These are phyloP conservation scores for Oxytropis ochrocephala DNA, from an alignment of 306 rosid genomes.

Conservation along the genomic window DNA sequence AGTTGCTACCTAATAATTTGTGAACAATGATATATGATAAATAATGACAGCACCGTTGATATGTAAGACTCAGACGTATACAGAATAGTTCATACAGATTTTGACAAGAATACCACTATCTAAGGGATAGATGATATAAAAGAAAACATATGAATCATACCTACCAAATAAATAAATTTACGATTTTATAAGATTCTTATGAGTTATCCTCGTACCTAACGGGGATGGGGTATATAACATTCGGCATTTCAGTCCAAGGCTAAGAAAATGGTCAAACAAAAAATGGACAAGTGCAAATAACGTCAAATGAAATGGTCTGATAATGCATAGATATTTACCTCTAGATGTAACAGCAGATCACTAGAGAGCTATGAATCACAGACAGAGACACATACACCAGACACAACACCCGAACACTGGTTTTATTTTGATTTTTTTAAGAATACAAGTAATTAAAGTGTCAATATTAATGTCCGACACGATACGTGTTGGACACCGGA, in stretches of 20 bases:
- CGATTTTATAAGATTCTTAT: background rate
- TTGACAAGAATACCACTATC: constrained; percentile 5
- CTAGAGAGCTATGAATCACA: no score
- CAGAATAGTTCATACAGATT: background rate
- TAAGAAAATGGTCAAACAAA: background rate
- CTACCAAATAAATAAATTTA: background rate
- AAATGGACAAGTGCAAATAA: background rate
- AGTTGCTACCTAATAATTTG: background rate
- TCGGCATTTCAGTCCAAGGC: background rate
- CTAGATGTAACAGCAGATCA: no score
- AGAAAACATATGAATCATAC: background rate
- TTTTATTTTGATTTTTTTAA: no score
- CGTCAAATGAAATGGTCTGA: background rate
- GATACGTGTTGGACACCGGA: no score
- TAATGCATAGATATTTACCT: background rate
- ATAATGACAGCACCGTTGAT: background rate
- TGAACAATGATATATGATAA: background rate
- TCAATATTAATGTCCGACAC: no score
- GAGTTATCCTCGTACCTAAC: background rate
- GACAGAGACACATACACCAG: no score
- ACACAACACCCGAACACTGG: no score
- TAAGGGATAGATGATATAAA: background rate
- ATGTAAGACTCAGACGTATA: background rate
- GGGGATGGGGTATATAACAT: background rate
- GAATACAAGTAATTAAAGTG: no score